phyloP scores from a whole-genome alignment of 257 asterid genomes.

The Avicennia marina region DNA sequence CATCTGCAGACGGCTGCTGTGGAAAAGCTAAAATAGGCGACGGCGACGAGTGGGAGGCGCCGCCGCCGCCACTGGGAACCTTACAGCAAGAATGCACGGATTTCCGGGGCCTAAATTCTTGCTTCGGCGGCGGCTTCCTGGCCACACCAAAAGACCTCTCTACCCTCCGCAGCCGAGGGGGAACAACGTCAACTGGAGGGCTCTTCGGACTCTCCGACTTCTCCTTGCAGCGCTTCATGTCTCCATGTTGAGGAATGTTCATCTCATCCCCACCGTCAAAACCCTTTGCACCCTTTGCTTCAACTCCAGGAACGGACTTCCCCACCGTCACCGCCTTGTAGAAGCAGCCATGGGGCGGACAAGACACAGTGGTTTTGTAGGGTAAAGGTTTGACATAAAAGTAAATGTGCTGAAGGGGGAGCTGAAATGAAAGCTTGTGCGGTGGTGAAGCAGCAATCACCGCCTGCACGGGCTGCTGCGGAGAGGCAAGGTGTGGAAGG shows the following conservation, averaged over 20 bases:
- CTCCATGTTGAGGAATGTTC: background rate
- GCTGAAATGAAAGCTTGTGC: background rate
- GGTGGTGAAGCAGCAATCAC: background rate
- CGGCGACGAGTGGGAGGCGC: background rate
- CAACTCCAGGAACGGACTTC: background rate
- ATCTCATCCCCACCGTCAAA: background rate
- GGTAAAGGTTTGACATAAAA: background rate
- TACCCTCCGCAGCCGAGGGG: constrained; percentile 13
- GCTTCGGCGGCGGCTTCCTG: background rate
- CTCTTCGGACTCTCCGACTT: background rate
- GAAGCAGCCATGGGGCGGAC: background rate
- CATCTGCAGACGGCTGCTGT: too few species aligned
- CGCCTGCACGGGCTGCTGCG: background rate
- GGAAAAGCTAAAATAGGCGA: too few species aligned
- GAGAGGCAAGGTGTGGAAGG: background rate
- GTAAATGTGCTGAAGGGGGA: background rate
- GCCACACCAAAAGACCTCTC: background rate
- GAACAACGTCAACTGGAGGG: background rate
- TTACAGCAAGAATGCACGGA: background rate
- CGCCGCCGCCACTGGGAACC: background rate
- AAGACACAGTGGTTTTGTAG: background rate
- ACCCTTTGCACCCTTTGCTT: background rate
- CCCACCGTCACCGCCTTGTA: background rate
- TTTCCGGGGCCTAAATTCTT: constrained; percentile 3
- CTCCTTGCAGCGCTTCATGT: background rate